Evolutionary conservation across 2,329 filamentous ascomycete genomes (phyloP).

Genomic region (Hortaea sp.): DNA sequence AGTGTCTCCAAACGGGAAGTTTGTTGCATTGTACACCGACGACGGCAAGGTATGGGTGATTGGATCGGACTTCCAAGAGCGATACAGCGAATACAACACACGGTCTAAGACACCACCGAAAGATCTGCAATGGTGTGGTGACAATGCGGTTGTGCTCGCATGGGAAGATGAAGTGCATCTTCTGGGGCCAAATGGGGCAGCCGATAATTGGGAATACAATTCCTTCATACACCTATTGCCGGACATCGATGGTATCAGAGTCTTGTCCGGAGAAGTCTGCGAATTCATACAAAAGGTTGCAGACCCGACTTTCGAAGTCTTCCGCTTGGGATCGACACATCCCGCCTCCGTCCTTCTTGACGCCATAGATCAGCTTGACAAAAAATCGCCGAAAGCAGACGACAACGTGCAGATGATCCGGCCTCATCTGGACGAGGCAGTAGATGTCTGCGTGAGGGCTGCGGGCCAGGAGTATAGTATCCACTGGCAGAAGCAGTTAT

Average conservation of each 20-base stretch:
- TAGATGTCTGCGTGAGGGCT: slow-evolving; percentile 86
- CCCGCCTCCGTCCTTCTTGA: slow-evolving; percentile 88
- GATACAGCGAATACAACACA: slow-evolving; percentile 84
- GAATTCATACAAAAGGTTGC: slow-evolving; percentile 96
- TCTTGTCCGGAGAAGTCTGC: slow-evolving; percentile 89
- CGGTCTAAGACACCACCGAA: slow-evolving; percentile 75
- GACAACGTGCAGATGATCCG: slow-evolving; percentile 95
- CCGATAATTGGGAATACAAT: slow-evolving; percentile 70
- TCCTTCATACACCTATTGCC: slow-evolving; percentile 80
- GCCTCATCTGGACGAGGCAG: slow-evolving; percentile 77
- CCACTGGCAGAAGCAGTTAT: slow-evolving; percentile 86
- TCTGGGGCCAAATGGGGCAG: slow-evolving; percentile 72
- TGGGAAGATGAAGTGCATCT: slow-evolving; percentile 98
- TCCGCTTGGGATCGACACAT: slow-evolving; percentile 77
- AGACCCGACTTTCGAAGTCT: slow-evolving; percentile 61
- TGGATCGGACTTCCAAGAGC: slow-evolving; percentile 87
- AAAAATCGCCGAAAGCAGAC: slow-evolving; percentile 91
- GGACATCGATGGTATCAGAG: slow-evolving; percentile 77
- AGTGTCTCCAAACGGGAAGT: slow-evolving; percentile 84
- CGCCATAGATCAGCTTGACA: slow-evolving; percentile 80
- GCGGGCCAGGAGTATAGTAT: slow-evolving; percentile 84
- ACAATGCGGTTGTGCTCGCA: slow-evolving; percentile 82
- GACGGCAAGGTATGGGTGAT: slow-evolving; percentile 86
- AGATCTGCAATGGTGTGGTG: slow-evolving; percentile 91
- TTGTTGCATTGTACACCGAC: slow-evolving; percentile 75